Percentiles rank a stretch among this genome's conserved stretches.
These are phyloP conservation scores for Xylaria sp. DNA, from an alignment of 2,329 filamentous ascomycete species.

Conservation along the genomic window DNA sequence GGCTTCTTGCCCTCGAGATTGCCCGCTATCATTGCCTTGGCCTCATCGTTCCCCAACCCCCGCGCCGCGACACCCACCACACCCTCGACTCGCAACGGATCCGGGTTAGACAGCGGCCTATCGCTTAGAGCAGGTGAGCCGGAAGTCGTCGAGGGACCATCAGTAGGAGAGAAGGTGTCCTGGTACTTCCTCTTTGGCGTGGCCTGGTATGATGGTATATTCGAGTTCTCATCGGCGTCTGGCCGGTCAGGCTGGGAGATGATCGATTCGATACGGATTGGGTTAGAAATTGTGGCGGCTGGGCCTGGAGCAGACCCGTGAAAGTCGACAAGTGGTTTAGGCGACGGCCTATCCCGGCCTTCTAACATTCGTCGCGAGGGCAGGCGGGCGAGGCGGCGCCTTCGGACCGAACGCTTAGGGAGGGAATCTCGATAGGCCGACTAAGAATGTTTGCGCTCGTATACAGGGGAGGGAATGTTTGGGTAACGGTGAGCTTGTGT, in stretches of 20 bases:
- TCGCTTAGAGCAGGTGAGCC: constrained; percentile 31
- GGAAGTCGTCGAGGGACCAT: constrained; percentile 34
- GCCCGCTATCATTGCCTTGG: constrained; percentile 38
- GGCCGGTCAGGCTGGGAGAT: constrained; percentile 49
- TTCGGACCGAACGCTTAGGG: constrained; percentile 13
- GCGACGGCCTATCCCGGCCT: constrained; percentile 14
- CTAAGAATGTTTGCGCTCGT: constrained; percentile 11
- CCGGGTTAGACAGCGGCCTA: constrained; percentile 32
- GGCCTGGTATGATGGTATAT: constrained; percentile 35
- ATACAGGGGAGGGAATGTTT: constrained; percentile 14
- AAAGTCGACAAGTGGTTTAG: constrained; percentile 23
- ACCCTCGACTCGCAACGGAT: constrained; percentile 26
- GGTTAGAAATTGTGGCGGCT: constrained; percentile 54
- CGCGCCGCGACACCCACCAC: constrained; percentile 27
- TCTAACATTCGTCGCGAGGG: constrained; percentile 10
- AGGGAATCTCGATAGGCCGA: constrained; percentile 1
- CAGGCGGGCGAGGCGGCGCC: constrained; percentile 19
- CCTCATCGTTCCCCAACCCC: constrained; percentile 36
- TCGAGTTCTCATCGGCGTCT: constrained; percentile 43
- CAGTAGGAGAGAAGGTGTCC: constrained; percentile 39
- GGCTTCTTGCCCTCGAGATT: constrained; percentile 46
- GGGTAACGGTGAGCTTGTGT: constrained; percentile 17
- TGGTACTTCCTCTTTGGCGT: constrained; percentile 43
- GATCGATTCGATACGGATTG: constrained; percentile 55
- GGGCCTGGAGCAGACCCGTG: constrained; percentile 44